Evolutionary conservation across 1,139 yeast genomes (phyloP).

Genomic region (Kurtzmaniella quercitrusa): DNA sequence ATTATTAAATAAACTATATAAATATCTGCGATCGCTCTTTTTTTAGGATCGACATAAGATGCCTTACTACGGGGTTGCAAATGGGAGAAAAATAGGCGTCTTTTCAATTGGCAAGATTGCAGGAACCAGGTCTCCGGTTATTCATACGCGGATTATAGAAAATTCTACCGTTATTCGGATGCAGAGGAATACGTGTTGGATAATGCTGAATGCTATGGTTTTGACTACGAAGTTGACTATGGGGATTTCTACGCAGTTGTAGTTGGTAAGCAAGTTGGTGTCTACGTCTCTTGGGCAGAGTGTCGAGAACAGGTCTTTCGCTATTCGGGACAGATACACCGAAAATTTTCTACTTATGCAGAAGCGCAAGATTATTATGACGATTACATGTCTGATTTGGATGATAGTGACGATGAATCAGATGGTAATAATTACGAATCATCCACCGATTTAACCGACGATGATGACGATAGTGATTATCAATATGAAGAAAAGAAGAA

Average conservation of each 20-base stretch:
- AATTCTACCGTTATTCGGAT: no score
- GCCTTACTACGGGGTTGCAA: constrained; percentile 54
- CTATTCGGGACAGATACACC: constrained; percentile 49
- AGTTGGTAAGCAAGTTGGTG: background rate
- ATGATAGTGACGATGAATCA: background rate
- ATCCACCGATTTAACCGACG: no score
- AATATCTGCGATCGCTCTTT: no score
- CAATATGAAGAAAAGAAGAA: no score
- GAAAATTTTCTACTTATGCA: constrained; percentile 42
- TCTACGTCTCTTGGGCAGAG: background rate
- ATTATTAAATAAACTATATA: no score
- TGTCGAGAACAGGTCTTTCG: constrained; percentile 41
- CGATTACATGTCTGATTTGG: background rate
- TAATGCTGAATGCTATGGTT: no score
- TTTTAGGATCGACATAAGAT: no score
- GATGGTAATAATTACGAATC: background rate
- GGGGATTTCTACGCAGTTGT: background rate
- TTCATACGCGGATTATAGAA: constrained; percentile 52
- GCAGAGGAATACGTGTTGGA: no score
- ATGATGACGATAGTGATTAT: no score
- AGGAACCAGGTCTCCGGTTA: constrained; percentile 45
- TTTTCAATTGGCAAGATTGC: constrained; percentile 50
- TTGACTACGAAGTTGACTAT: no score
- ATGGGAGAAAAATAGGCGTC: constrained; percentile 53
- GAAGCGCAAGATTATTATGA: constrained; percentile 35